A percentile compares a stretch with the other conserved stretches of the same genome.
These are phyloP conservation scores for Starmerella gropengiesseri DNA, from an alignment of 805 yeast genomes.

Conservation along the genomic window DNA sequence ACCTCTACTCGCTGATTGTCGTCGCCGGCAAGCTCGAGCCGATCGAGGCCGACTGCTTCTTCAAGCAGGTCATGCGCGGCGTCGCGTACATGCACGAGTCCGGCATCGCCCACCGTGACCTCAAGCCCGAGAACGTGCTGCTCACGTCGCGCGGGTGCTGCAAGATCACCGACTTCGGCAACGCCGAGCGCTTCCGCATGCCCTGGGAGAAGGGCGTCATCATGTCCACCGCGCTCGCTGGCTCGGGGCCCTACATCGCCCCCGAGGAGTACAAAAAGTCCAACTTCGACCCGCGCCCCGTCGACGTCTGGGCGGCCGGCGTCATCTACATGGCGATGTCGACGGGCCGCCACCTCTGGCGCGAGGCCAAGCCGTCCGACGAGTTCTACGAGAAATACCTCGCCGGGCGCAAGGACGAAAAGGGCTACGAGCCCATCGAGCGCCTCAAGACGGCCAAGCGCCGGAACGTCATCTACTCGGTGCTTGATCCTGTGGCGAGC, in stretches of 20 bases:
- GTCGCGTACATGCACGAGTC: slow-evolving; percentile 73
- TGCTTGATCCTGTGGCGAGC: slow-evolving; percentile 77
- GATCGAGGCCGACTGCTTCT: slow-evolving; percentile 73
- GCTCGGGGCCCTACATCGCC: slow-evolving; percentile 81
- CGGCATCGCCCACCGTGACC: slow-evolving; percentile 88
- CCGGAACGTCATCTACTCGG: slow-evolving; percentile 82
- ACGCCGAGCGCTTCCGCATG: slow-evolving; percentile 77
- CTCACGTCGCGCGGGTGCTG: slow-evolving; percentile 53
- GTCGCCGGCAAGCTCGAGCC: slow-evolving; percentile 43
- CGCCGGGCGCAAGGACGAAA: slow-evolving; percentile 62
- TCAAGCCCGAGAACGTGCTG: slow-evolving; percentile 79
- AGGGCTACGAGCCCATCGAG: slow-evolving; percentile 89
- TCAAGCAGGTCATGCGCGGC: slow-evolving; percentile 75
- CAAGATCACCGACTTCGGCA: slow-evolving; percentile 77
- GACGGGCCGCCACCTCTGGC: slow-evolving; percentile 89
- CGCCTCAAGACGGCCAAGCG: slow-evolving; percentile 72
- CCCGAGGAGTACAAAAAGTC: slow-evolving; percentile 65
- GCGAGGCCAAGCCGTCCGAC: slow-evolving; percentile 61
- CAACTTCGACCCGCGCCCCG: slow-evolving; percentile 60
- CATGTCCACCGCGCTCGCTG: slow-evolving; percentile 57
- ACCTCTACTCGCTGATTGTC: slow-evolving; percentile 50
- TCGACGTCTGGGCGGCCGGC: slow-evolving; percentile 84
- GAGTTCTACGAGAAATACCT: slow-evolving; percentile 68
- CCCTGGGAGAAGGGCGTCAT: slow-evolving; percentile 72
- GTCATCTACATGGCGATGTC: slow-evolving; percentile 67